Evolutionary conservation across 768 basidiomycete species (phyloP).

Genomic region (Lentinula sp.): DNA sequence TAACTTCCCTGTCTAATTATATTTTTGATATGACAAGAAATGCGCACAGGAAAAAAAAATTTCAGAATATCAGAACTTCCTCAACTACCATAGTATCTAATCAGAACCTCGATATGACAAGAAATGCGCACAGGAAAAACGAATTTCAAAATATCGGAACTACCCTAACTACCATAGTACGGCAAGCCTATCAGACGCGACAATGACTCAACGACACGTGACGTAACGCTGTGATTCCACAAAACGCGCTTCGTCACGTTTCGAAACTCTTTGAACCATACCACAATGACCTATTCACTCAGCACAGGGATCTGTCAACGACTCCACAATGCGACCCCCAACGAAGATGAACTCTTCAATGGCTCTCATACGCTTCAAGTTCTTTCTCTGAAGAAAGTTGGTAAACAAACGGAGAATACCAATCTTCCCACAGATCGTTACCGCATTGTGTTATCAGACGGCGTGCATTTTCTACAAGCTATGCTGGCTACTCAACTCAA

Average conservation of each 20-base stretch:
- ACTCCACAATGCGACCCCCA: conserved; percentile 38
- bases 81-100: too few relatives aligned
- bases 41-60: too few relatives aligned
- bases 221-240: neutral
- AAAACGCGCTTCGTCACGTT: conserved; percentile 5
- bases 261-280: conserved; percentile 10
- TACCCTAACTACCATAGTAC: too few relatives aligned
- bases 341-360: conserved; percentile 37
- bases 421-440: conserved; percentile 45
- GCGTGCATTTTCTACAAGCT: conserved; percentile 77
- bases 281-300: conserved; percentile 41
- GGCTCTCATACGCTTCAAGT: conserved; percentile 61
- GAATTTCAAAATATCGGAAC: too few relatives aligned
- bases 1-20: too few relatives aligned
- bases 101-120: too few relatives aligned
- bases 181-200: neutral
- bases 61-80: too few relatives aligned
- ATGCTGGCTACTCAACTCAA: conserved; percentile 96
- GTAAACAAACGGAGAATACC: conserved; percentile 24
- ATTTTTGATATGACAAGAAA: too few relatives aligned
- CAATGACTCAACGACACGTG: neutral
- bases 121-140: too few relatives aligned
- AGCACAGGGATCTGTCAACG: conserved; percentile 50
- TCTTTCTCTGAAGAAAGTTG: conserved; percentile 78
- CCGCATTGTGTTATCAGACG: conserved; percentile 88